A percentile compares a stretch with the other conserved stretches of the same genome.
Evolutionary conservation across 2,329 filamentous ascomycete species (phyloP).

Genomic region (Sodiomyces alkalinus): DNA sequence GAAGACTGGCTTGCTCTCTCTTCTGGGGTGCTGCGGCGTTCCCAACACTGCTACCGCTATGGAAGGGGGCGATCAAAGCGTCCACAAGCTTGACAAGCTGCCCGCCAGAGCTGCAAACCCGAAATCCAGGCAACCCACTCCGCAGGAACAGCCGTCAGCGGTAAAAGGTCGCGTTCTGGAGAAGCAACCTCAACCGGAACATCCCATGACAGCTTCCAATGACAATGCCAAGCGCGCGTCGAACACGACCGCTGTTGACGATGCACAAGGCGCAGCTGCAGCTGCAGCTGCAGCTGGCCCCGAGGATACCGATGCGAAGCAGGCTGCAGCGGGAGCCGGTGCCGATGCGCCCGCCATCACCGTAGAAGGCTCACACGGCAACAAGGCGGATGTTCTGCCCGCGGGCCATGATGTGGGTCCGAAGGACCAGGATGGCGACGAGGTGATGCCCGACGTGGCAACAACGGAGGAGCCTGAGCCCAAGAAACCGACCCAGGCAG

Average conservation of each 20-base stretch:
- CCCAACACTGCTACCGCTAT: constrained; percentile 42
- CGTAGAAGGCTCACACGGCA: constrained; percentile 7
- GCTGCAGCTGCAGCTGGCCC: constrained; percentile 23
- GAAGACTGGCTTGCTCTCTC: constrained; percentile 36
- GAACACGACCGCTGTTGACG: constrained; percentile 30
- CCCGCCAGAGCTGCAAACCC: constrained; percentile 38
- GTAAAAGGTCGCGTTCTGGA: constrained; percentile 29
- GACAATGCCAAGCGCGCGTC: constrained; percentile 29
- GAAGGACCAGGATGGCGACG: constrained; percentile 41
- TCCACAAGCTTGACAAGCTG: constrained; percentile 43
- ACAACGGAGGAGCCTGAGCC: constrained; percentile 28
- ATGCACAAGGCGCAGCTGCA: too few relatives aligned
- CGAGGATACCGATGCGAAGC: constrained; percentile 31
- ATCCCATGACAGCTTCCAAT: constrained; percentile 18
- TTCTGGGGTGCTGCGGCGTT: constrained; percentile 53
- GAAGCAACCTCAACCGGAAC: constrained; percentile 27
- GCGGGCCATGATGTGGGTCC: too few relatives aligned
- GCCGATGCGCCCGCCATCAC: constrained; percentile 27
- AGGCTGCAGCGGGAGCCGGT: constrained; percentile 20
- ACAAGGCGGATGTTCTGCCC: constrained; percentile 3
- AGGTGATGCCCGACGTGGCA: constrained; percentile 51
- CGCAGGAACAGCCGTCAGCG: constrained; percentile 22
- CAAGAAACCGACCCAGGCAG: constrained; percentile 19
- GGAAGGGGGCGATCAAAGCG: constrained; percentile 35
- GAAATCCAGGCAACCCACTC: constrained; percentile 36